Conservation (phyloP, 2,329 filamentous ascomycete genomes). For the Beauveria rudraprayagi region DNA sequence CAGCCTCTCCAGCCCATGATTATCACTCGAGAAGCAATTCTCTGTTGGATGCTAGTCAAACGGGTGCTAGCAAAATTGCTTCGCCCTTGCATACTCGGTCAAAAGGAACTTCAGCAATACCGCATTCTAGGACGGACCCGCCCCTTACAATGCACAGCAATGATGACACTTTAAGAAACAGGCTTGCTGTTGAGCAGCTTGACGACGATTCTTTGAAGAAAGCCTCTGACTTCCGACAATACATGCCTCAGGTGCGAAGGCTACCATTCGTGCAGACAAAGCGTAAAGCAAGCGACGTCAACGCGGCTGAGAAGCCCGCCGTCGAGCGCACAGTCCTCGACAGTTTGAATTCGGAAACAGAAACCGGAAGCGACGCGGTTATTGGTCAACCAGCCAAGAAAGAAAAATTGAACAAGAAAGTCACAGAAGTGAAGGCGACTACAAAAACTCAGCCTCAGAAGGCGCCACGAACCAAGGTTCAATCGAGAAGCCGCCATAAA, state of each 20-base stretch:
- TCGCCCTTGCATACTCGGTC: background rate
- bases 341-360: background rate
- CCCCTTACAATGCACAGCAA: too few species aligned
- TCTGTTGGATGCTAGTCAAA: background rate
- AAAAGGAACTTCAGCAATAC: background rate
- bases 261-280: background rate
- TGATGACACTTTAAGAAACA: background rate
- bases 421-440: too few species aligned
- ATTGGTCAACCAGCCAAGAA: background rate
- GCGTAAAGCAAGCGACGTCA: background rate
- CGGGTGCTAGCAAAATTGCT: background rate
- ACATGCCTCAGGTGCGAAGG: constrained; percentile 8
- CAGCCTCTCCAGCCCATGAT: background rate
- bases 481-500: background rate
- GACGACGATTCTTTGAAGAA: background rate
- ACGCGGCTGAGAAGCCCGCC: background rate
- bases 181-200: background rate
- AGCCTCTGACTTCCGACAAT: constrained; percentile 18
- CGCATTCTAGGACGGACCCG: background rate
- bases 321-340: background rate
- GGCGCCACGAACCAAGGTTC: background rate
- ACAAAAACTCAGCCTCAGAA: background rate
- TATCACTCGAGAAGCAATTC: background rate
- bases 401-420: background rate
- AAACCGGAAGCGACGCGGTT: background rate